Conservation (phyloP, 768 basidiomycete genomes). For the Termitomyces sp. region DNA sequence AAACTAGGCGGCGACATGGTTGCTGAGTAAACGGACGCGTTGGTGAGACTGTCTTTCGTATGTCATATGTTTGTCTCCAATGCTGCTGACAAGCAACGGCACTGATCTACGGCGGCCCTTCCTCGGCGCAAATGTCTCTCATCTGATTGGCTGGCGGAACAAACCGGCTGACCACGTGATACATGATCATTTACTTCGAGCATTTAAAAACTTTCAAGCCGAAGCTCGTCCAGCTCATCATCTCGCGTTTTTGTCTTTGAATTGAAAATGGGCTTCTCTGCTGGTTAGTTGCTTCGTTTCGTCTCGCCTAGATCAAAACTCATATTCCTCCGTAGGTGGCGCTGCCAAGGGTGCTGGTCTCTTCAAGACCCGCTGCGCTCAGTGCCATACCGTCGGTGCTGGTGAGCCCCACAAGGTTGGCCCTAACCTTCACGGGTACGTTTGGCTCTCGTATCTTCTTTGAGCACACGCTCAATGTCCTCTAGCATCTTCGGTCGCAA, state of each 20-base stretch:
- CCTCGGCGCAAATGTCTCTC: no score
- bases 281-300: constrained; percentile 28
- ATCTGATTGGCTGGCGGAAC: constrained; percentile 14
- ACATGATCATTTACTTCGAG: not conserved
- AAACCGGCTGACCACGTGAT: constrained; percentile 18
- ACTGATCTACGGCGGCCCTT: no score
- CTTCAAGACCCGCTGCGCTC: constrained; percentile 94
- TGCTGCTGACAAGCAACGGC: not conserved
- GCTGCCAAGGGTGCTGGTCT: constrained; percentile 84
- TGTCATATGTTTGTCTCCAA: not conserved
- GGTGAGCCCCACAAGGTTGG: constrained; percentile 86
- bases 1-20: constrained; percentile 13
- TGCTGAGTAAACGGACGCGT: no score
- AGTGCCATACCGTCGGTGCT: constrained; percentile 85
- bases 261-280: constrained; percentile 31
- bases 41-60: not conserved
- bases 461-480: not conserved
- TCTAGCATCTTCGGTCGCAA: constrained; percentile 78
- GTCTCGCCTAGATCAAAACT: constrained; percentile 34
- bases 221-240: constrained; percentile 7
- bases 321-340: constrained; percentile 54
- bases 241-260: constrained; percentile 5
- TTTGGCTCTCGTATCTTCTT: not conserved
- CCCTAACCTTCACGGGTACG: constrained; percentile 91
- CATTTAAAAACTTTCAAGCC: constrained; percentile 14